Percentiles rank a stretch among this genome's conserved stretches.
phyloP scores from a whole-genome alignment of 2,329 filamentous ascomycete genomes.

The Hypoxylon sp. region DNA sequence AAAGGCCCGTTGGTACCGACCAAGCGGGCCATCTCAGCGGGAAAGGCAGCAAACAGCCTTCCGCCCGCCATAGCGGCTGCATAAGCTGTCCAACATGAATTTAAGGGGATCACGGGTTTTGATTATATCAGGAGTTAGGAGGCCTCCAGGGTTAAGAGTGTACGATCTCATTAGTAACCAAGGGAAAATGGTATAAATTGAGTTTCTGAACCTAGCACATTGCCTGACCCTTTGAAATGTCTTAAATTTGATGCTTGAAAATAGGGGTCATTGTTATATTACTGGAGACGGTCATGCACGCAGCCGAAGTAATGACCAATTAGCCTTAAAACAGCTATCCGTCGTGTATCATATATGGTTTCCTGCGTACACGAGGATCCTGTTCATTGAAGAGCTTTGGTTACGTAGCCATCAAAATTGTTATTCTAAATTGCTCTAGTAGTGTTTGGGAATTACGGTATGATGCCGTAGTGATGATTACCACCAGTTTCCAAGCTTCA shows the following conservation, averaged over 20 bases:
- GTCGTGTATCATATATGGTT: conserved; percentile 16
- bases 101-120: neutral
- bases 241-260: conserved; percentile 6
- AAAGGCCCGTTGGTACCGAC: conserved; percentile 58
- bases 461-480: no score
- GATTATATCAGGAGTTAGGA: conserved; percentile 29
- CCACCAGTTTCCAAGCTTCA: no score
- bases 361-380: conserved; percentile 2
- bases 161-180: conserved; percentile 11
- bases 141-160: conserved; percentile 15
- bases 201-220: conserved; percentile 8
- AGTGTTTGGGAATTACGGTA: no score
- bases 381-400: no score
- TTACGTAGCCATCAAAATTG: no score
- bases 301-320: conserved; percentile 24
- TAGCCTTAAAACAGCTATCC: conserved; percentile 23
- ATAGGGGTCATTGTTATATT: conserved; percentile 5
- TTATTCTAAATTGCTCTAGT: no score
- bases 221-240: conserved; percentile 5
- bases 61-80: conserved; percentile 40
- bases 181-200: conserved; percentile 19
- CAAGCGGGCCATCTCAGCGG: conserved; percentile 46
- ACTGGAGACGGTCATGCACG: conserved; percentile 19
- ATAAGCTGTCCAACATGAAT: conserved; percentile 20
- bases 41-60: conserved; percentile 37